Evolutionary conservation across 768 basidiomycete species (phyloP).

Genomic region (Goffeauzyma gilvescens): DNA sequence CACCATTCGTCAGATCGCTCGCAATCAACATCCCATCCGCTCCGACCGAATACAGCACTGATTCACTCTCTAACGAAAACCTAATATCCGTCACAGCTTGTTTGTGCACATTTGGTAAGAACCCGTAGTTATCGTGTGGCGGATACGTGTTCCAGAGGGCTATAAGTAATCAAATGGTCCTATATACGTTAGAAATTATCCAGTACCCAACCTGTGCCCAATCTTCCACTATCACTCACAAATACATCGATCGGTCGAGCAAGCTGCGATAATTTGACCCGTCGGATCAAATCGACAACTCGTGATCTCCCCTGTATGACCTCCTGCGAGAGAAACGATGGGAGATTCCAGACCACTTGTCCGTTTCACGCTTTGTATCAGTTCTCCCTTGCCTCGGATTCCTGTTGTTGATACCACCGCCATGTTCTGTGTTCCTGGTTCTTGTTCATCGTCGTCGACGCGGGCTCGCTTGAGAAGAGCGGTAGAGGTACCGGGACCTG

Average conservation of each 20-base stretch:
- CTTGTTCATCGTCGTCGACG: conserved; percentile 21
- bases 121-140: conserved; percentile 80
- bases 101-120: conserved; percentile 65
- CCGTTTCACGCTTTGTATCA: conserved; percentile 61
- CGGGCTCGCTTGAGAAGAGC: conserved; percentile 27
- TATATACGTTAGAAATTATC: background rate
- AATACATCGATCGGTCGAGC: conserved; percentile 71
- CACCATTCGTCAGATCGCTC: conserved; percentile 47
- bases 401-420: conserved; percentile 32
- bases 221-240: conserved; percentile 41
- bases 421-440: conserved; percentile 22
- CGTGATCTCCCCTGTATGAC: conserved; percentile 57
- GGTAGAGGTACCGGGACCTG: conserved; percentile 8
- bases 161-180: conserved; percentile 22
- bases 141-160: conserved; percentile 81
- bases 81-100: conserved; percentile 81
- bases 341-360: conserved; percentile 89
- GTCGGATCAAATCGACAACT: conserved; percentile 86
- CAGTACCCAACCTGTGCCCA: background rate
- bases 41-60: conserved; percentile 53
- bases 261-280: conserved; percentile 82
- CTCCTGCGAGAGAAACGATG: conserved; percentile 40
- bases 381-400: conserved; percentile 24
- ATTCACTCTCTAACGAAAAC: conserved; percentile 36
- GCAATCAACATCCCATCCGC: conserved; percentile 71